phyloP scores from a whole-genome alignment of 1,139 yeast species.

The Magnusiomyces fungicola region DNA sequence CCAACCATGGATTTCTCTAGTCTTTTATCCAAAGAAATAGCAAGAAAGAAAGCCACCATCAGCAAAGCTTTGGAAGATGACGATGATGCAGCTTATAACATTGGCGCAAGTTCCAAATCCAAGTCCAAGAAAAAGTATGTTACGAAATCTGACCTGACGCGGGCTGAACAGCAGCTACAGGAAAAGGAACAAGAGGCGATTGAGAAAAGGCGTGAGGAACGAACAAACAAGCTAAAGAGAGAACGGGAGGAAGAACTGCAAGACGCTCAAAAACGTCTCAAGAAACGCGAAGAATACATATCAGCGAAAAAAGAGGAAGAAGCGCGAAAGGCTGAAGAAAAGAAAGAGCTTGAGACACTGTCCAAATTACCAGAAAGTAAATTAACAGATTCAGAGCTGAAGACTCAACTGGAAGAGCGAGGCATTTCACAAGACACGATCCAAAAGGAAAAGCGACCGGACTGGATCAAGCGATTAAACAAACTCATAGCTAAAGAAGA shows the following conservation, averaged over 20 bases:
- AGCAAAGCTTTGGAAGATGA: neutral
- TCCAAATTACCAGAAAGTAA: conserved; percentile 15
- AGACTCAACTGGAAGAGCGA: conserved; percentile 37
- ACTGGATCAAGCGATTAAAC: conserved; percentile 21
- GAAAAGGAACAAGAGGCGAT: conserved; percentile 21
- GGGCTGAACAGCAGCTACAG: conserved; percentile 21
- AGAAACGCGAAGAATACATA: conserved; percentile 19
- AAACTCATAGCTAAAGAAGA: conserved; percentile 17
- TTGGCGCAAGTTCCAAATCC: conserved; percentile 1
- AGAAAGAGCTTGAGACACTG: conserved; percentile 11
- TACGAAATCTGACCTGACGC: conserved; percentile 23
- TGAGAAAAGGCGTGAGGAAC: conserved; percentile 17
- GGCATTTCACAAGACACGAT: conserved; percentile 12
- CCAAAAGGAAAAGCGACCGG: conserved; percentile 33
- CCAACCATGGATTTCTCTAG: conserved; percentile 29
- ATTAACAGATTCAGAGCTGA: conserved; percentile 44
- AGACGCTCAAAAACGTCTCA: conserved; percentile 21
- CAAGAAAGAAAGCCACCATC: conserved; percentile 25
- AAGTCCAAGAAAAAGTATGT: conserved; percentile 16
- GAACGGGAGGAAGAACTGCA: conserved; percentile 26
- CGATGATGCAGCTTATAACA: neutral
- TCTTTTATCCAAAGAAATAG: conserved; percentile 29
- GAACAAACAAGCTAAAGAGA: conserved; percentile 21
- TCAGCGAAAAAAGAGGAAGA: conserved; percentile 17
- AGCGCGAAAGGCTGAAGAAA: conserved; percentile 14